Evolutionary conservation across 2,329 filamentous ascomycete genomes (phyloP).

Genomic region (Talaromyces sp.): DNA sequence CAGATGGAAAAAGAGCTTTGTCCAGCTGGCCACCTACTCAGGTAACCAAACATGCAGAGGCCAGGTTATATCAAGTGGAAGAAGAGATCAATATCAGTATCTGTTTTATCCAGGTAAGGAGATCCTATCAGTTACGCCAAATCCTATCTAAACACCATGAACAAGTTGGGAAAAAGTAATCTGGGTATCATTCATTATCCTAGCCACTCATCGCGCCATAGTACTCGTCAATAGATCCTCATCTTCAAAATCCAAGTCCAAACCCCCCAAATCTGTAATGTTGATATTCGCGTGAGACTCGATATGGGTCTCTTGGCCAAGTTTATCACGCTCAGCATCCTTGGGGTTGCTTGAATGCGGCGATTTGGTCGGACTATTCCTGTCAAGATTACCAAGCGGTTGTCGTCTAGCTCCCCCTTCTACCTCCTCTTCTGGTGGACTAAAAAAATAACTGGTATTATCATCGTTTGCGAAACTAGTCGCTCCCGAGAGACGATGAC

Average conservation of each 20-base stretch:
- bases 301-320: background rate
- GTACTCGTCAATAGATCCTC: conserved; percentile 34
- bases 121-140: no score
- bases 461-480: background rate
- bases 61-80: no score
- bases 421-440: background rate
- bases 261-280: conserved; percentile 15
- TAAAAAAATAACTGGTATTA: background rate
- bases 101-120: no score
- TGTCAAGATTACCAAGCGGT: conserved; percentile 23
- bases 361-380: conserved; percentile 26
- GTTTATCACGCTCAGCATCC: conserved; percentile 9
- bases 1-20: background rate
- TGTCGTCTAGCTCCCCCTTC: conserved; percentile 15
- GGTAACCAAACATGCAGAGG: background rate
- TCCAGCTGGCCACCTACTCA: background rate
- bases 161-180: background rate
- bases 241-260: conserved; percentile 35
- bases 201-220: background rate
- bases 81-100: no score
- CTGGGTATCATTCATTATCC: background rate
- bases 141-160: background rate
- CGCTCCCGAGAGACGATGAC: background rate
- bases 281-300: conserved; percentile 7
- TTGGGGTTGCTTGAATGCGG: conserved; percentile 17